Evolutionary conservation across 352 stramenopile genomes (phyloP), one percentile per base, ranked within the genome.

Genomic region (Phytophthora meadii): DNA sequence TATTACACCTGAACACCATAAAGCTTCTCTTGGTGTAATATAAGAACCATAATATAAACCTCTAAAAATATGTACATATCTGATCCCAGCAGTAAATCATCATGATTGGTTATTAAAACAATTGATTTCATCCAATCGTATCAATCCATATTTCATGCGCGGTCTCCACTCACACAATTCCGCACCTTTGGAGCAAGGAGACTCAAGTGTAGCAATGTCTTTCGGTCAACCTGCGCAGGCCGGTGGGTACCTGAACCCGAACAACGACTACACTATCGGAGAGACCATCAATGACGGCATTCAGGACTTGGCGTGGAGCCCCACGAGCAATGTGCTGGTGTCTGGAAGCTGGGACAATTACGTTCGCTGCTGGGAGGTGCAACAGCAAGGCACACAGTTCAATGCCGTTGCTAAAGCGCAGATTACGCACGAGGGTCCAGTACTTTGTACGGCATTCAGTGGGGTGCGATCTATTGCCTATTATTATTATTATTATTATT

Each of bases 391-490:
- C 36, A 77, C 68, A 30, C 77, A 90, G 68, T 88, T 94, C 68
- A 86, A 93, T 54, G 82, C 84, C 15, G 78, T 87, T 32, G 78
- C 84, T 41, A 90, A 93, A 72, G 88, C 88, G 22, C 79, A 92
- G 66, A 97, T 92, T 80, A 89, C 79, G 46, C 87, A 97, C 76
- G 86, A 97, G n/a, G 87, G 79, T 1, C 93, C 95, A 0, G 95
- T 98, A 25, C 82, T 99, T 2, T 94, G 93, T 67, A 96, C 90
- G 36, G 88, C 86, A 32, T 98, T 98, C 54, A 97, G 89, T 9
- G 73, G 82, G 40, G 86, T 94, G 54, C 61, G 83, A 36, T 12
- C 30, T 10, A 36, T 54, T 40, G 17, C 14, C 12, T 11, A n/a
- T 1, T 32, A 19, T 9, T 11, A 46, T 12, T 22, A 19, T 14